Evolutionary conservation across 768 basidiomycete genomes (phyloP), one percentile per base, ranked within the genome.

Genomic region (Xerocomellus dryophilus): DNA sequence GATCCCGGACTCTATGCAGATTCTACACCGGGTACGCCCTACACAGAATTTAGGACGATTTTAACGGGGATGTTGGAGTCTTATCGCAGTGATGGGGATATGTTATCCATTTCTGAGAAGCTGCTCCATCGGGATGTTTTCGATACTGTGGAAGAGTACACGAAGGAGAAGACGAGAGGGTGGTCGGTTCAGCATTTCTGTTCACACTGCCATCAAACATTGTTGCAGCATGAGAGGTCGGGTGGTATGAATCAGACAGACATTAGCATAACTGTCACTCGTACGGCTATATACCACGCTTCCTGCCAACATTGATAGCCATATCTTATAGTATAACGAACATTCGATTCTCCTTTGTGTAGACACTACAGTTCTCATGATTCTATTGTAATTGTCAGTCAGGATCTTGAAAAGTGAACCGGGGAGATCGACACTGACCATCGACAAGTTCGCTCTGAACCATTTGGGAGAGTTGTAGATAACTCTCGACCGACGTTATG

Each of bases 31-130:
- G 79, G 83, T 32, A 82, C 84, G 12, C 82, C 85, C 25, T 98
- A 98, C 71, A 84, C 86, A 20, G 95, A 98, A 71, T 96, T 98
- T 71, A 81, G 93, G 42, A 81, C 83, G 11, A 94, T 99, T 55
- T 76, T 99, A 29, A 86, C 85, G 1, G 89, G 92, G n/a, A 99
- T 98, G 92, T 72, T 98, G 62, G 93, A 96, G 64, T 88, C 93
- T 2, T 98, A 98, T 73, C 84, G 88, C 36, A 84, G 88, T 4
- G 95, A 99, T 59, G 91, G 90, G 25, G 95, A 98, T 60, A 83
- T 95, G 78, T 75, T 98, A 23, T 71, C 78, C 40, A 93, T 96
- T 62, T 89, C 93, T 21, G 90, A 88, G 58, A 83, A 84, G 55
- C 73, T 98, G 42, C 75, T 94, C 40, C 81, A 88, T 57, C 80